Conservation (phyloP, 2,329 filamentous ascomycete genomes). For the Penicillium glabrum region DNA sequence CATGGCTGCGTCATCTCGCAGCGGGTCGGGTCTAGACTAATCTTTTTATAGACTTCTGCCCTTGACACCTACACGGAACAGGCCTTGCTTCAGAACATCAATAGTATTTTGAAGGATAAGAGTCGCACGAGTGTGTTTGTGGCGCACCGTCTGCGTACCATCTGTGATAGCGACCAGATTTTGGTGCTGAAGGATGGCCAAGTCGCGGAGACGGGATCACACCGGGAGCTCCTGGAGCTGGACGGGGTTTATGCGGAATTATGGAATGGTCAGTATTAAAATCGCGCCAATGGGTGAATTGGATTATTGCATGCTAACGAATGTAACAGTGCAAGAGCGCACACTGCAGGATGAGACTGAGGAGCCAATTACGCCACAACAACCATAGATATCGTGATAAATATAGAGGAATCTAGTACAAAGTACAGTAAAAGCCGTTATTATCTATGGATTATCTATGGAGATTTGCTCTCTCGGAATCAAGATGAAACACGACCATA, state of each 20-base stretch:
- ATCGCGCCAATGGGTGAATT: neutral
- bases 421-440: neutral
- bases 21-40: neutral
- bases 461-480: too few species aligned
- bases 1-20: neutral
- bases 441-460: neutral
- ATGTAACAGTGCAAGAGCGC: neutral
- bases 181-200: conserved; percentile 82
- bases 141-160: conserved; percentile 86
- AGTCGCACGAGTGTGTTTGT: conserved; percentile 89
- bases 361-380: neutral
- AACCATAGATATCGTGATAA: neutral
- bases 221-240: conserved; percentile 75
- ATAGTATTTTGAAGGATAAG: conserved; percentile 86
- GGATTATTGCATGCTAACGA: neutral
- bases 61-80: conserved; percentile 93
- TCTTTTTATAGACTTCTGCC: conserved; percentile 64
- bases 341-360: neutral
- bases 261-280: conserved; percentile 71
- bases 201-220: conserved; percentile 87
- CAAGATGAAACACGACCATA: neutral
- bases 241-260: conserved; percentile 77
- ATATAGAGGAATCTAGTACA: neutral
- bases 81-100: conserved; percentile 86
- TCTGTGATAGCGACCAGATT: conserved; percentile 90